These are phyloP conservation scores for Maudiozyma turicensis DNA, from an alignment of 805 yeast species.

Conservation along the genomic window DNA sequence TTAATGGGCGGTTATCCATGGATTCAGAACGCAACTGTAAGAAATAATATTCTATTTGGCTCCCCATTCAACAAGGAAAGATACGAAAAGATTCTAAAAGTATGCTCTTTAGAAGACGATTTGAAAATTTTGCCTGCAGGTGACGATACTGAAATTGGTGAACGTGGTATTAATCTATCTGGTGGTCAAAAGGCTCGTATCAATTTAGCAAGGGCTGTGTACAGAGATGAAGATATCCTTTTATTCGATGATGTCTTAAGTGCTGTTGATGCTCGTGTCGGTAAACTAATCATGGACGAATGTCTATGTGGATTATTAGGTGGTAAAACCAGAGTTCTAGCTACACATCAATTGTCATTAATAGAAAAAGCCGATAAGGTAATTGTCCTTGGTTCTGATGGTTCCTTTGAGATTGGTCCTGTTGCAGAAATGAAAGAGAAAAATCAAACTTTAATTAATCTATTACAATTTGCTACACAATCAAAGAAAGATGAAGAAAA, in stretches of 20 bases:
- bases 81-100: constrained; percentile 46
- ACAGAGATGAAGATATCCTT: constrained; percentile 55
- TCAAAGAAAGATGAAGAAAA: constrained; percentile 15
- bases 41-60: constrained; percentile 69
- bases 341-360: constrained; percentile 75
- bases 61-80: constrained; percentile 37
- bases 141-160: constrained; percentile 74
- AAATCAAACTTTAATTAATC: constrained; percentile 39
- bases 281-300: constrained; percentile 62
- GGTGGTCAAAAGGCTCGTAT: constrained; percentile 87
- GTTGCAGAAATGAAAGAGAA: constrained; percentile 39
- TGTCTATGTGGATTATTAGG: constrained; percentile 54
- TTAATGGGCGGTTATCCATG: constrained; percentile 61
- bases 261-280: constrained; percentile 84
- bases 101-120: constrained; percentile 62
- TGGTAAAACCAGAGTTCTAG: constrained; percentile 58
- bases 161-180: constrained; percentile 72
- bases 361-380: constrained; percentile 64
- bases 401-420: constrained; percentile 57
- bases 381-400: constrained; percentile 53
- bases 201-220: constrained; percentile 70
- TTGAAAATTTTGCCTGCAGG: constrained; percentile 61
- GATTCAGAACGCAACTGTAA: constrained; percentile 74
- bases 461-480: constrained; percentile 39
- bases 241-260: constrained; percentile 71